Evolutionary conservation across 164 flowering plant genomes (phyloP).

Genomic region (Berberis vulgaris): DNA sequence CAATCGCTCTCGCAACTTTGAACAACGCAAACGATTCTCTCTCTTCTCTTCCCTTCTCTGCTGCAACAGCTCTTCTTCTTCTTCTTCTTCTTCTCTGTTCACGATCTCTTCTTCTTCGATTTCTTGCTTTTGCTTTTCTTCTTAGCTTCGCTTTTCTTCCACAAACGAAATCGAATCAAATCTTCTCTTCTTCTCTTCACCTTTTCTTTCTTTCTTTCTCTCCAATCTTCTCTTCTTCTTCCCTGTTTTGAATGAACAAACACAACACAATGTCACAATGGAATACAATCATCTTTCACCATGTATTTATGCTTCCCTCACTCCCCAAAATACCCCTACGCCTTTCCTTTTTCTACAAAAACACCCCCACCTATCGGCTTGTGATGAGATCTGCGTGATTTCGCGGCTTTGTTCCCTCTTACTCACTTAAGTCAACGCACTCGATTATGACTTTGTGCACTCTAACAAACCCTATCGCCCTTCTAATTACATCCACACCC

Average conservation of each 20-base stretch:
- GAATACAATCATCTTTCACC: conserved; percentile 5
- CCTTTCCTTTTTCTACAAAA: not conserved
- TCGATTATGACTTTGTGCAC: not conserved
- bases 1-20: not conserved
- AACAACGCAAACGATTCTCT: no score
- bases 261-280: not conserved
- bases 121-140: not conserved
- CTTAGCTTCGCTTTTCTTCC: not conserved
- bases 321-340: conserved; percentile 8
- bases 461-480: not conserved
- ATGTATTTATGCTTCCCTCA: conserved; percentile 13
- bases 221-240: not conserved
- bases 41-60: no score
- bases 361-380: not conserved
- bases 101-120: conserved; percentile 1
- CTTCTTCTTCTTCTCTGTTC: not conserved
- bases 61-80: not conserved
- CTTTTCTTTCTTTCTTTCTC: not conserved
- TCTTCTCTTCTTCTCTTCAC: not conserved
- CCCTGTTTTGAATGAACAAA: not conserved
- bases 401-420: not conserved
- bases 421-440: conserved; percentile 7
- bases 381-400: not conserved
- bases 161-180: not conserved
- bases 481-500: no score